Base-by-base conservation (phyloP, 108 stramenopile species). In the Bacterosira constricta region DNA sequence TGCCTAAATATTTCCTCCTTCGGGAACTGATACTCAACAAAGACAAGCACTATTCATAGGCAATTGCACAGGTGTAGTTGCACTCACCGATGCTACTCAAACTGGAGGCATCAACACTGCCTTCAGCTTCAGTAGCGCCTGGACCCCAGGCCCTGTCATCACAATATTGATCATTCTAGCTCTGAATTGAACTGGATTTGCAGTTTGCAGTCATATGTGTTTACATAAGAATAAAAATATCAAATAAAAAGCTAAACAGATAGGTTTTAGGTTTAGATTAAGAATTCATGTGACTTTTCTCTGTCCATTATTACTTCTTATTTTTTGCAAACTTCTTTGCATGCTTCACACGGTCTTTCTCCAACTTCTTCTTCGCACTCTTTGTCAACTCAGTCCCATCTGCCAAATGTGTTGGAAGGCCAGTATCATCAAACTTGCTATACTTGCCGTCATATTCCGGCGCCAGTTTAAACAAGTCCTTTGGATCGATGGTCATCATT, bases 321-420 rank as follows among this genome's bases (percentile, higher is more conserved):
- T 55, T 70, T 32, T 62, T 72, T 3, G 62, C 57, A 52, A 77
- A 69, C 46, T 69, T 78, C 62, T 94, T 92, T 32, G 81, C 85
- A 66, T 98, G 98, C 77, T 97, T 98, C 21, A 88, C 84, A 73
- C 90, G 86, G 15, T 96, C 95, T 76, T 97, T 97, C 41, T 84
- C 88, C 73, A 97, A 73, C 79, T 98, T 98, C 88, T 98, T 98
- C 66, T 82, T 81, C 13, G 80, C 78, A 60, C 86, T 90, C 86
- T 98, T 98, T 38, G 94, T 91, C 29, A 98, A 42, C 66, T 91
- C 93, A 29, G 88, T 89, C 21, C 97, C 98, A 35, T 85, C 91
- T 7, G 81, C 85, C 29, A 84, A 79, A 59, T 96, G 91, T 0
- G 96, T 97, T 30, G 98, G 98, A 7, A 97, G 55, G 7, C 98